Evolutionary conservation across 2,329 filamentous ascomycete genomes (phyloP).

Genomic region (Davidsoniella virescens): DNA sequence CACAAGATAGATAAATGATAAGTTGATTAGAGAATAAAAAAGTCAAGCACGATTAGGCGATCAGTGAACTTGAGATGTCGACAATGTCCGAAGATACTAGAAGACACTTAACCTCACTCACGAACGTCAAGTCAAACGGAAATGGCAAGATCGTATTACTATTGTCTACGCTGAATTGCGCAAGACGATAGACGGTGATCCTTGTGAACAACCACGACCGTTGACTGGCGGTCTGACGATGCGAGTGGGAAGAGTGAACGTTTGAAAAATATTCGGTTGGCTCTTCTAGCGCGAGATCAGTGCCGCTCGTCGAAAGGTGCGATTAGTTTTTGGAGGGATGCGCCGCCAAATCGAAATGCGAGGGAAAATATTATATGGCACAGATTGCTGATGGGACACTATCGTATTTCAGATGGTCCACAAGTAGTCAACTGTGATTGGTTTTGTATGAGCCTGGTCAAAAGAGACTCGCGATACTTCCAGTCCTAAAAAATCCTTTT

Average conservation of each 20-base stretch:
- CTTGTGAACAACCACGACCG: constrained; percentile 12
- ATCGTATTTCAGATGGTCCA: constrained; percentile 8
- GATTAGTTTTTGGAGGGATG: constrained; percentile 9
- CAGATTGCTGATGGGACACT: background rate
- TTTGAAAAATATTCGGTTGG: constrained; percentile 12
- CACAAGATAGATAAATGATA: background rate
- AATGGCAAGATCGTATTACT: constrained; percentile 13
- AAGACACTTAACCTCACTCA: constrained; percentile 10
- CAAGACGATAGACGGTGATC: constrained; percentile 13
- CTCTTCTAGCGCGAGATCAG: constrained; percentile 13
- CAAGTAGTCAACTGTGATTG: background rate
- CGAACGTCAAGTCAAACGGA: constrained; percentile 13
- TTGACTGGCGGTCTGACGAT: constrained; percentile 13
- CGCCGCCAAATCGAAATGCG: constrained; percentile 13
- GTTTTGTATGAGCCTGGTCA: background rate
- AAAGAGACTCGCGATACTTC: background rate
- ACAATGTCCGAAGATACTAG: background rate
- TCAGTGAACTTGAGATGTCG: background rate
- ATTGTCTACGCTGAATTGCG: constrained; percentile 12
- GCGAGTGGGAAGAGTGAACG: constrained; percentile 13
- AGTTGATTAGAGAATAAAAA: background rate
- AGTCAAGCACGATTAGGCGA: too few species aligned
- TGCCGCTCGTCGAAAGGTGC: constrained; percentile 13
- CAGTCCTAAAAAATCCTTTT: background rate
- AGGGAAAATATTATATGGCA: background rate